Percentiles rank a stretch among this genome's conserved stretches.
Conservation (phyloP, 106 monocot species). For the Dactylorhiza incarnata region DNA sequence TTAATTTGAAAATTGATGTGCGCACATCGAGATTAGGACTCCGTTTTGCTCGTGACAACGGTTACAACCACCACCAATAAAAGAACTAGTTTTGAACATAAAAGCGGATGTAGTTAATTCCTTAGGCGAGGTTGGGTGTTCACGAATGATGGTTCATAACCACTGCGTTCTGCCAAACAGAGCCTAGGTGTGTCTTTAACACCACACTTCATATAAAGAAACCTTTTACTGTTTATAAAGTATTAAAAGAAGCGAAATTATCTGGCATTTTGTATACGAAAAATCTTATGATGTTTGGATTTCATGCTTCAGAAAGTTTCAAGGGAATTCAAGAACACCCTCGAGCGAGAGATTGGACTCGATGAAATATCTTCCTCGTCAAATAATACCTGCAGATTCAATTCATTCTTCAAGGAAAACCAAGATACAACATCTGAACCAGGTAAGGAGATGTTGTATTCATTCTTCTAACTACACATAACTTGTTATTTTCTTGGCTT, state of each 20-base stretch:
- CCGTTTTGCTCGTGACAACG: no score
- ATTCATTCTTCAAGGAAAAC: conserved; percentile 21
- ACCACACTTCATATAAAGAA: not conserved
- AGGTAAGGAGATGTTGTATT: conserved; percentile 30
- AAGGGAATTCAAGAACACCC: conserved; percentile 93
- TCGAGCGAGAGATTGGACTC: conserved; percentile 90
- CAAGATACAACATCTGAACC: conserved; percentile 34
- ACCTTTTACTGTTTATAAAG: not conserved
- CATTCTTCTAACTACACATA: not conserved
- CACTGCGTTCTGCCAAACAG: not conserved
- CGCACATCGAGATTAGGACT: no score
- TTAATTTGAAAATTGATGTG: no score
- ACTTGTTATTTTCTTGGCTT: not conserved
- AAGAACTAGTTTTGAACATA: no score
- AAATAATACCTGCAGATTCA: conserved; percentile 26
- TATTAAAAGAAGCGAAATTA: not conserved
- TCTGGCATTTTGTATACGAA: not conserved
- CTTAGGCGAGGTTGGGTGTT: no score
- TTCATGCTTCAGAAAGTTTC: conserved; percentile 68
- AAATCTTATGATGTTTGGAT: conserved; percentile 2
- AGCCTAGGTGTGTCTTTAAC: no score
- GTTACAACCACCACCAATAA: no score
- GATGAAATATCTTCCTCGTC: conserved; percentile 56
- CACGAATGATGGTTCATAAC: no score
- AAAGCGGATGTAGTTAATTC: no score